phyloP scores from a whole-genome alignment of 768 basidiomycete genomes.

The Dioszegia crocea region DNA sequence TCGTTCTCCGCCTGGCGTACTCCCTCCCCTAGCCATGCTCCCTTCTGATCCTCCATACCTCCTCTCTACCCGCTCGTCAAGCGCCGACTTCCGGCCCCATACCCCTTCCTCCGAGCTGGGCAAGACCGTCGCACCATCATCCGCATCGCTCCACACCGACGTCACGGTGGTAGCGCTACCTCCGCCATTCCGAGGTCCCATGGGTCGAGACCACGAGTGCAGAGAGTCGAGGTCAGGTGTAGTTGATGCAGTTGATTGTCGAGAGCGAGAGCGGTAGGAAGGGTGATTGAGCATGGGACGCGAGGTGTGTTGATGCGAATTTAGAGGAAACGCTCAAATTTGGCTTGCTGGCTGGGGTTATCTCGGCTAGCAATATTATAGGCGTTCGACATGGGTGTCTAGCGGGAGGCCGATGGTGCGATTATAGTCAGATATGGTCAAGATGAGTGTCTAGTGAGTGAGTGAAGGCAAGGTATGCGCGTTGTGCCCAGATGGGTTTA shows the following conservation, averaged over 20 bases:
- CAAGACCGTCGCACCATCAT: conserved; percentile 21
- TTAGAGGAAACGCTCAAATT: too few relatives aligned
- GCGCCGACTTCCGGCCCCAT: not conserved
- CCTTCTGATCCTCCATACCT: not conserved
- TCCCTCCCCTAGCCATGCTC: not conserved
- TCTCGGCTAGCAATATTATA: too few relatives aligned
- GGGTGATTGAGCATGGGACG: conserved; percentile 2
- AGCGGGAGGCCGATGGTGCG: too few relatives aligned
- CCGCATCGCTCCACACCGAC: conserved; percentile 15
- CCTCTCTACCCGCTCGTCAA: conserved; percentile 4
- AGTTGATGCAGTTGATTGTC: conserved; percentile 2
- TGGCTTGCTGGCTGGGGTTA: too few relatives aligned
- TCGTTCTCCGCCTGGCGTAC: not conserved
- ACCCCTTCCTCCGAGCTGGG: conserved; percentile 2
- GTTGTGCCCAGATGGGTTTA: not conserved
- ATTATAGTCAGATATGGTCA: too few relatives aligned
- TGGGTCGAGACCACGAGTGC: conserved; percentile 5
- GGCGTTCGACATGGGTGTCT: too few relatives aligned
- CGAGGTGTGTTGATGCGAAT: not conserved
- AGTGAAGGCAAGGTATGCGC: too few relatives aligned
- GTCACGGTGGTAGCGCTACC: conserved; percentile 5
- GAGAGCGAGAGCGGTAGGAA: conserved; percentile 1
- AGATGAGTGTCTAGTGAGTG: too few relatives aligned
- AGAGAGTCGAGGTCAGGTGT: conserved; percentile 2
- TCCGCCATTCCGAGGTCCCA: conserved; percentile 3